These are phyloP conservation scores for Pichia cactophila DNA, from an alignment of 1,139 yeast genomes.

Conservation along the genomic window DNA sequence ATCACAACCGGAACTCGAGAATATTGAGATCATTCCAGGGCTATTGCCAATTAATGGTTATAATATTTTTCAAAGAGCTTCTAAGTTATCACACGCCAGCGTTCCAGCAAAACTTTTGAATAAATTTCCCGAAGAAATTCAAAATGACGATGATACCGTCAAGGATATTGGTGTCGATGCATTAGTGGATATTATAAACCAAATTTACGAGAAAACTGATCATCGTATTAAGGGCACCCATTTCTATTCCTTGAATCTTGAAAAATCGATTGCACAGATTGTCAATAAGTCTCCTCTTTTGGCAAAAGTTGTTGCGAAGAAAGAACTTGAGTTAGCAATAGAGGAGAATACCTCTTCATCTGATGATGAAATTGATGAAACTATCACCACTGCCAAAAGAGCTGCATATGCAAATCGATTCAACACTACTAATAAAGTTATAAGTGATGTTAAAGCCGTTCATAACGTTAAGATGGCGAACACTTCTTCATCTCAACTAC, in stretches of 20 bases:
- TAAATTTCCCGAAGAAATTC: constrained; percentile 48
- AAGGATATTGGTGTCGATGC: constrained; percentile 78
- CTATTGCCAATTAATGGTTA: constrained; percentile 94
- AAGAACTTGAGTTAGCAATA: constrained; percentile 23
- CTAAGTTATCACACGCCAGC: constrained; percentile 83
- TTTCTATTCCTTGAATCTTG: constrained; percentile 93
- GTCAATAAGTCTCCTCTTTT: constrained; percentile 53
- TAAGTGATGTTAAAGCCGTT: constrained; percentile 27
- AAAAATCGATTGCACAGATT: constrained; percentile 81
- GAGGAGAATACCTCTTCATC: constrained; percentile 20
- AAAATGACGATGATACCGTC: constrained; percentile 76
- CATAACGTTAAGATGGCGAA: constrained; percentile 13
- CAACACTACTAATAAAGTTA: constrained; percentile 42
- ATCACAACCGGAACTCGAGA: constrained; percentile 24
- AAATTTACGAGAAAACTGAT: constrained; percentile 44
- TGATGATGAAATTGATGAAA: constrained; percentile 30
- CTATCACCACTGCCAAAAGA: constrained; percentile 24
- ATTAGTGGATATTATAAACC: constrained; percentile 54
- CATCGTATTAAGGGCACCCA: constrained; percentile 72
- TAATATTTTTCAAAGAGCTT: constrained; percentile 77
- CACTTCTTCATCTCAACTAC: constrained; percentile 34
- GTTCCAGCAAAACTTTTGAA: constrained; percentile 56
- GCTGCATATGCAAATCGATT: constrained; percentile 27
- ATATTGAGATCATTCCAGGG: constrained; percentile 75
- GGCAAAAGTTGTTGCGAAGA: constrained; percentile 29